Base-by-base conservation (phyloP, 768 basidiomycete genomes). In the Boletus subparvulus region DNA sequence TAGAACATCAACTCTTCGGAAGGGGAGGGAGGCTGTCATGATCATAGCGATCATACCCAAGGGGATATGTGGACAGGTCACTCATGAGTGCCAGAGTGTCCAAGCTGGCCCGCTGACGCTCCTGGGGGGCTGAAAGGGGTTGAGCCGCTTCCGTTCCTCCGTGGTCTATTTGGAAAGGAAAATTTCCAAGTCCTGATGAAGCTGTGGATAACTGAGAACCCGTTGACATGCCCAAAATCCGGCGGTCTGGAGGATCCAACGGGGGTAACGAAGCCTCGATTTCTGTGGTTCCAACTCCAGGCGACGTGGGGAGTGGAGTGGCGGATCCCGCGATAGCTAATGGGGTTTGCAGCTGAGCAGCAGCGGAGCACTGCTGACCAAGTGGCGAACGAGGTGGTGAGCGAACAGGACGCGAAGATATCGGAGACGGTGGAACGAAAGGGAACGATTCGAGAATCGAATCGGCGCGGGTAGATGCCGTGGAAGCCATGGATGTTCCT, bases 401-500 rank as follows among this genome's bases (percentile, higher is more conserved):
- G 58, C 89, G 79, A 63, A 85, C 75, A 11, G 90, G 90, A 51
- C 87, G 79, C 61, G 89, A 84, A n/a, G 90, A 91, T 56, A 93
- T 92, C 7, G 92, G 92, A 9, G 90, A 92, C 1, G 92, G 92
- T 24, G 92, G 92, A 10, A 94, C 90, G 68, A 94, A 92, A 36
- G 89, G 90, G 78, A 94, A 94, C 14, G 84, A 86, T 71, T 92
- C 91, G 28, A 93, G 78, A 61, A 93, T 90, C 4, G 90, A 92
- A 67, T 93, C 90, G 28, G 90, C 88, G 47, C 82, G 81, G 3
- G 87, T 87, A 11, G 88, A 88, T 14, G 87, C 75, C 13, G 83
- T 83, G 33, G 86, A 87, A 54, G 86, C 71, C 47, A 83, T 81
- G 32, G 88, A 91, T 6, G 84, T 83, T 54, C 80, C 82, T 6